Evolutionary conservation across 495 filamentous ascomycete species (phyloP).

Genomic region (Podospora didyma): DNA sequence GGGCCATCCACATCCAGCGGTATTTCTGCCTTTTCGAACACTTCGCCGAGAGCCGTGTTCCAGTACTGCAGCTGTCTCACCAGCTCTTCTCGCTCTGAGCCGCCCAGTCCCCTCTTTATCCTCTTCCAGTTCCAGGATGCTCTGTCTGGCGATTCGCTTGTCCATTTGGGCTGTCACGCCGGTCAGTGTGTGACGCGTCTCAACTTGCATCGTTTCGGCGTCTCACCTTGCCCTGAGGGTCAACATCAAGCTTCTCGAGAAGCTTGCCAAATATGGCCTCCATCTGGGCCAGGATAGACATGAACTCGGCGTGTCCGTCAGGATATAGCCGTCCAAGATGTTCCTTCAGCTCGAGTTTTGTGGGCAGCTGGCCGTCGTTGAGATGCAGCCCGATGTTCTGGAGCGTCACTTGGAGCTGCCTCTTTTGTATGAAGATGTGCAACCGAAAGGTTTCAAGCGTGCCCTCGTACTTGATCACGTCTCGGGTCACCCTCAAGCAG

Average conservation of each 20-base stretch:
- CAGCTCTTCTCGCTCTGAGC: not conserved
- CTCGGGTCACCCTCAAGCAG: not conserved
- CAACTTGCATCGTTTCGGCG: too few relatives aligned
- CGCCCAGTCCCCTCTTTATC: not conserved
- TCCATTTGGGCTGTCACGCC: not conserved
- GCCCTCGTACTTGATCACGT: constrained; percentile 3
- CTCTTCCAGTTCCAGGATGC: not conserved
- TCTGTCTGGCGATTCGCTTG: not conserved
- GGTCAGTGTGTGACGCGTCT: too few relatives aligned
- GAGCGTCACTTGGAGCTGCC: constrained; percentile 5
- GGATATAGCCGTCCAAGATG: not conserved
- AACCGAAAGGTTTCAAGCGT: not conserved
- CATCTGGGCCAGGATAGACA: not conserved
- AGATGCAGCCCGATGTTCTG: not conserved
- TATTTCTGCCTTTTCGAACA: constrained; percentile 8
- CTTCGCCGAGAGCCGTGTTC: constrained; percentile 4
- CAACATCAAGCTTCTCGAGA: not conserved
- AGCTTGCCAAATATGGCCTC: not conserved
- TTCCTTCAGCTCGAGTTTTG: not conserved
- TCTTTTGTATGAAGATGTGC: constrained; percentile 6
- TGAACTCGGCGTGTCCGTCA: not conserved
- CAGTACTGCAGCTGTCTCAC: constrained; percentile 4
- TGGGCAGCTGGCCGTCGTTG: not conserved
- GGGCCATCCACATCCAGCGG: constrained; percentile 1
- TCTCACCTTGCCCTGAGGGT: not conserved